Evolutionary conservation across 495 filamentous ascomycete species (phyloP), one percentile per base, ranked within the genome.

Genomic region (Cladorrhinum samala): DNA sequence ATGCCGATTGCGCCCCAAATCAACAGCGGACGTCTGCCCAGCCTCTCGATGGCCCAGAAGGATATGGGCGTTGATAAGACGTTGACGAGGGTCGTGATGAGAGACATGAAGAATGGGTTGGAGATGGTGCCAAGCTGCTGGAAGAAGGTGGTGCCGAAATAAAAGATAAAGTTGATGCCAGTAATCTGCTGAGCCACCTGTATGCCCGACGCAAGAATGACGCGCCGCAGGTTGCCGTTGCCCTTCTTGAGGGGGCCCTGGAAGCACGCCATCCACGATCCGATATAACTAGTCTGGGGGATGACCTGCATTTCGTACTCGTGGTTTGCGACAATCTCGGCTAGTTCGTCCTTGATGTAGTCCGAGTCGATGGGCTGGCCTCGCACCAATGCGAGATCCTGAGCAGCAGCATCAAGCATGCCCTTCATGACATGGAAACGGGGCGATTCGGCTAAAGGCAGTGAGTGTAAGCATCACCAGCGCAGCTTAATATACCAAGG

Each of bases 151-250:
- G 86, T 89, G 33, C 83, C 83, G 60, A 86, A 93, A 76, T 91
- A 94, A 77, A 94, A 92, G 71, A 94, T 83, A 72, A 93, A 91
- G 77, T 94, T 92, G 70, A 92, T 83, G 69, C 59, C 62, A 30
- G 62, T 75, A 27, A 73, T 74, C 73, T 90, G 85, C 68, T 88
- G 85, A 72, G 84, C 79, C 76, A 84, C 83, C 64, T 89, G 85
- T 48, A 88, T 65, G 9, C 79, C 80, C 18, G 80, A 81, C 59
- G 86, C 87, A 36, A 91, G 73, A 45, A 89, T 73, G 11, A 84
- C 87, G 27, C 87, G 86, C 46, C 87, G 84, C 14, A 88, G 73
- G 62, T 90, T 74, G 60, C 68, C 63, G 60, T 69, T 74, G 55
- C 64, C 57, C 66, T 80, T 80, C 25, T 58, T 75, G 40, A 87